A percentile compares a stretch with the other conserved stretches of the same genome.
phyloP scores from a whole-genome alignment of 495 filamentous ascomycete genomes.

The Trichoderma parareesei region DNA sequence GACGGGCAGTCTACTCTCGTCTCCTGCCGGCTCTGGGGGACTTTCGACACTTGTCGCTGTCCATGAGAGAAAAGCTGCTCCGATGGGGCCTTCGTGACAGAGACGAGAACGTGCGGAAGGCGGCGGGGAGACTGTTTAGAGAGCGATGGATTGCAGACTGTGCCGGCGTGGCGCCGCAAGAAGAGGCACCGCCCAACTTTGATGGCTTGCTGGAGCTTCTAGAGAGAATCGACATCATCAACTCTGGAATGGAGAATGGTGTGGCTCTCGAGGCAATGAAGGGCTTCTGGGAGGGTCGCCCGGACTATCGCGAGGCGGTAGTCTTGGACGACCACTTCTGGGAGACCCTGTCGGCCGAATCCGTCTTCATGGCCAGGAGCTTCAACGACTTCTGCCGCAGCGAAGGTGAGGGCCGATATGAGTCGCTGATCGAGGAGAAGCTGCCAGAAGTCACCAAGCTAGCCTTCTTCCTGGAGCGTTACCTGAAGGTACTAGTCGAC shows the following conservation, averaged over 20 bases:
- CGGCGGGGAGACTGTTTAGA: constrained; percentile 80
- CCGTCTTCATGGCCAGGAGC: constrained; percentile 76
- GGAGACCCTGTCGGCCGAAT: constrained; percentile 77
- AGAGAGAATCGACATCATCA: constrained; percentile 87
- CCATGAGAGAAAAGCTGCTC: constrained; percentile 90
- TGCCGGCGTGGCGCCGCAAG: constrained; percentile 40
- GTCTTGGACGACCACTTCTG: constrained; percentile 81
- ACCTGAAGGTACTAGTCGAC: constrained; percentile 68
- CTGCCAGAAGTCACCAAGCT: constrained; percentile 90
- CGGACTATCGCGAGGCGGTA: constrained; percentile 79
- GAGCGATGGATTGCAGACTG: constrained; percentile 96
- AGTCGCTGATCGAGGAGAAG: constrained; percentile 74
- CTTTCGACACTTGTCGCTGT: constrained; percentile 91
- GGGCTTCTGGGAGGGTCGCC: constrained; percentile 89
- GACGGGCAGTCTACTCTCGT: constrained; percentile 79
- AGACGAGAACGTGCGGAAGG: constrained; percentile 90
- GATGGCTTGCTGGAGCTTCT: constrained; percentile 80
- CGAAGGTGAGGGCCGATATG: constrained; percentile 61
- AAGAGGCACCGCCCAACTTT: constrained; percentile 49
- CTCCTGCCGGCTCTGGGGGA: constrained; percentile 86
- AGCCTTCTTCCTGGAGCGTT: constrained; percentile 70
- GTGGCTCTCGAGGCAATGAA: constrained; percentile 88
- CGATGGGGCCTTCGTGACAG: constrained; percentile 92
- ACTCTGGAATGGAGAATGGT: constrained; percentile 81
- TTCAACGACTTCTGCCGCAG: constrained; percentile 87